Percentiles rank a stretch among this genome's conserved stretches.
Conservation (phyloP, 176 grass and related monocot genomes). For the Elaeis guineensis region DNA sequence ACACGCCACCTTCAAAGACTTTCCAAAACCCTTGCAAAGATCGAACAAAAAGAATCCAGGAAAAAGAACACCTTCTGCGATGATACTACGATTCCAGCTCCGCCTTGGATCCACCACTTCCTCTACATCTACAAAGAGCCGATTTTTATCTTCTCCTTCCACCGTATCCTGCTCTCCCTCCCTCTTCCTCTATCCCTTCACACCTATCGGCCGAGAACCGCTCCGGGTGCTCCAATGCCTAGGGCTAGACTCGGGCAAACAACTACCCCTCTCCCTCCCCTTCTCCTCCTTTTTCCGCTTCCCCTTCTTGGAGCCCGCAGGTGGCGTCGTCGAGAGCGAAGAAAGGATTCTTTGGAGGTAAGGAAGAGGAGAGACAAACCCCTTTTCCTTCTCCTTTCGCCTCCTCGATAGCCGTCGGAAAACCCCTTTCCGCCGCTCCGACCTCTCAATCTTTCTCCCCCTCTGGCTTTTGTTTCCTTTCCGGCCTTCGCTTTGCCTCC, state of each 20-base stretch:
- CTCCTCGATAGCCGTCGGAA: no score
- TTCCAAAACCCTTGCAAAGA: background rate
- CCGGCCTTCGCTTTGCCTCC: slow-evolving; percentile 23
- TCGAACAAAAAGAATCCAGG: background rate
- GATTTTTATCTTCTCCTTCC: background rate
- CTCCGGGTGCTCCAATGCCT: background rate
- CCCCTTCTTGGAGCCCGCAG: background rate
- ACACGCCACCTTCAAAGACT: background rate
- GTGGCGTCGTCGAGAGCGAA: background rate
- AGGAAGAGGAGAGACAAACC: background rate
- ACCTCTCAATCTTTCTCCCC: background rate
- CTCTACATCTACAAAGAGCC: background rate
- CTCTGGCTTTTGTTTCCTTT: background rate
- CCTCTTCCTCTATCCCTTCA: no score
- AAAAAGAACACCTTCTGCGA: no score
- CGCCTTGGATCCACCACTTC: background rate
- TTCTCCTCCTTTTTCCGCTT: background rate
- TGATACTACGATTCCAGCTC: background rate
- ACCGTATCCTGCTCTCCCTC: background rate
- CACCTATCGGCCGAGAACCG: no score
- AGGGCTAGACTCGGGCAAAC: background rate
- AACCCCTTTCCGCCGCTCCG: no score
- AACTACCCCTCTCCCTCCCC: background rate
- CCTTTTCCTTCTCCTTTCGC: no score
- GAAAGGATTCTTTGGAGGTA: background rate